Evolutionary conservation across 1,284 basidiomycete genomes (phyloP), one percentile per base, ranked within the genome.

Genomic region (Irpex lacteus): DNA sequence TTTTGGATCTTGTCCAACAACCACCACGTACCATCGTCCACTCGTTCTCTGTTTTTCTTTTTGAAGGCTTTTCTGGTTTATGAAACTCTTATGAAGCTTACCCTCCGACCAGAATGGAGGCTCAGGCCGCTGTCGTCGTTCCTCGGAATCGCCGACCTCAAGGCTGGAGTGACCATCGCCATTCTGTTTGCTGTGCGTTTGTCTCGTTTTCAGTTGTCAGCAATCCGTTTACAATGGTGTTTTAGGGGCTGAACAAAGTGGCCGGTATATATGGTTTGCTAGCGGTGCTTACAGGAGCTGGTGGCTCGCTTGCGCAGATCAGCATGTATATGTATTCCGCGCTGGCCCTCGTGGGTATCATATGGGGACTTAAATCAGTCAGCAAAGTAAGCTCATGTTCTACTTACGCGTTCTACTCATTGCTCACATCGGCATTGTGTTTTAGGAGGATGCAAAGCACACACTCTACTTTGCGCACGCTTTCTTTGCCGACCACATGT

Each of bases 241-340:
- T 67, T 5, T 63, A 95, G 94, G 82, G 98, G 60, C 85, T 99
- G 70, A 98, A 99, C 85, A 99, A 99, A 80, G 96, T 96, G 61
- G 97, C 97, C 13, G 97, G 97, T 63, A 86, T 98, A 15, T 99
- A 98, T 75, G 97, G 97, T 61, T 87, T 99, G 68, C 90, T 99
- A 60, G 95, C 96, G 13, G 85, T 97, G 67, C 81, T 97, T 69
- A 91, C 89, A 1, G 90, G 94, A 55, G 87, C 89, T 59, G 94
- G 94, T 47, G 95, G 95, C 21, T 91, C 94, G 6, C 90, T 96
- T 69, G 88, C 92, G 0, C 97, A 99, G 78, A 83, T 98, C 65
- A 91, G 88, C 75, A 85, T 96, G 73, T 99, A 99, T 77, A 82
- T 96, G 47, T 99, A 99, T 80, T 98, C 95, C 9, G 89, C 92